phyloP scores from a whole-genome alignment of 169 alveolate genomes.

The Plasmodium falciparum region DNA sequence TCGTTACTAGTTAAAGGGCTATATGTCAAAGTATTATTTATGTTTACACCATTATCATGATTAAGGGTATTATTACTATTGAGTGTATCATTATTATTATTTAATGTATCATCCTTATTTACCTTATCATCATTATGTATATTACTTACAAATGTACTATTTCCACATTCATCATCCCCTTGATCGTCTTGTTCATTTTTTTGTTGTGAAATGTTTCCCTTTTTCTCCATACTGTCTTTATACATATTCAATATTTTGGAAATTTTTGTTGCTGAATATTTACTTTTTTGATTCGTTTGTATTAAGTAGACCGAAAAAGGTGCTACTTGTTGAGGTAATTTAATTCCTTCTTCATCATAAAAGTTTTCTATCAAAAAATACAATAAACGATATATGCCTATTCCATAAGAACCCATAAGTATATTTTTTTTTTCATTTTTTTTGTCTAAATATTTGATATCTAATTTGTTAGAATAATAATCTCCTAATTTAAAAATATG shows the following conservation, averaged over 20 bases:
- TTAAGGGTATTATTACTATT: no score
- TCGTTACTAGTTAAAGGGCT: conserved; percentile 51
- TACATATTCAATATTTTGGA: neutral
- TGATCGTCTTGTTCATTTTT: neutral
- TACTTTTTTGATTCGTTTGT: conserved; percentile 54
- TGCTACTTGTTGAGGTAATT: conserved; percentile 36
- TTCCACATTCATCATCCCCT: neutral
- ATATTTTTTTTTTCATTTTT: conserved; percentile 55
- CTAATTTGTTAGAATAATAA: conserved; percentile 44
- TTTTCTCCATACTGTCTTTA: neutral
- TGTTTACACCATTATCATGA: neutral
- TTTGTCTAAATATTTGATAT: conserved; percentile 41
- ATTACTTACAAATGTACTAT: no score
- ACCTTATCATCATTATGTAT: no score
- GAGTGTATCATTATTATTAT: no score
- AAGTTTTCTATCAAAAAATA: conserved; percentile 46
- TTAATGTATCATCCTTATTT: no score
- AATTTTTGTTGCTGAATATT: conserved; percentile 32
- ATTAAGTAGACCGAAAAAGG: conserved; percentile 52
- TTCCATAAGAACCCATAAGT: conserved; percentile 70
- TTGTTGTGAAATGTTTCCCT: neutral
- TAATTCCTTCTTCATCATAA: conserved; percentile 54
- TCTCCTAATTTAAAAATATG: conserved; percentile 64
- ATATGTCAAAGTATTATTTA: neutral
- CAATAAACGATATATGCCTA: conserved; percentile 42